Evolutionary conservation across 164 flowering plant genomes (phyloP).

Genomic region (Santalum album): DNA sequence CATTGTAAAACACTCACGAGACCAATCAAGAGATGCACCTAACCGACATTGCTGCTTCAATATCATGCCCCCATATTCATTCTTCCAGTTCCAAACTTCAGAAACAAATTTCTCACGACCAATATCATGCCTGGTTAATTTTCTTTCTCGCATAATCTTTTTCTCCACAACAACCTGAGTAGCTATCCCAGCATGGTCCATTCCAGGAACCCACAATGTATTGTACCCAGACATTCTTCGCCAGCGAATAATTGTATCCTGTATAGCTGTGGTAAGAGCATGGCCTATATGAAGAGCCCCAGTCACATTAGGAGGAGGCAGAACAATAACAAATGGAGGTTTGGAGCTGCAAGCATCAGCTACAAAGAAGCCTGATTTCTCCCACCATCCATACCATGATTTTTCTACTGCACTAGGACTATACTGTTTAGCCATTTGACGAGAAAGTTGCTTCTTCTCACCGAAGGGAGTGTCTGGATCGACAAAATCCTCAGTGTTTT

Average conservation of each 20-base stretch:
- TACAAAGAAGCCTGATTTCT: slow-evolving; percentile 62
- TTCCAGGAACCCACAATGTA: slow-evolving; percentile 93
- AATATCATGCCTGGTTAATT: slow-evolving; percentile 79
- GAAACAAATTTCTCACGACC: slow-evolving; percentile 81
- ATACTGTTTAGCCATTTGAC: slow-evolving; percentile 79
- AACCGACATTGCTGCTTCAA: slow-evolving; percentile 67
- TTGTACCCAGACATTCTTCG: slow-evolving; percentile 90
- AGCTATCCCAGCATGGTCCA: slow-evolving; percentile 98
- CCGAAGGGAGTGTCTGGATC: slow-evolving; percentile 82
- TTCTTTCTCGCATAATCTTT: slow-evolving; percentile 81
- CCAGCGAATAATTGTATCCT: slow-evolving; percentile 96
- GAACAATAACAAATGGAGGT: slow-evolving; percentile 79
- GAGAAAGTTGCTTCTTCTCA: slow-evolving; percentile 74
- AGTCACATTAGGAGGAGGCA: slow-evolving; percentile 98
- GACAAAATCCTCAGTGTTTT: slow-evolving; percentile 58
- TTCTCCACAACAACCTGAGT: slow-evolving; percentile 99
- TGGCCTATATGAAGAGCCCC: slow-evolving; percentile 99
- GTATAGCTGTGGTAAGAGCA: slow-evolving; percentile 77
- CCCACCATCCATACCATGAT: slow-evolving; percentile 98
- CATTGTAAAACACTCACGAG: slow-evolving; percentile 99
- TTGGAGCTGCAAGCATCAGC: slow-evolving; percentile 79
- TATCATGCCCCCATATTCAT: slow-evolving; percentile 79
- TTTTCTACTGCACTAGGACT: slow-evolving; percentile 81
- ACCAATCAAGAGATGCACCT: slow-evolving; percentile 98
- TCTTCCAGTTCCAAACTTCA: slow-evolving; percentile 97